Base-by-base conservation (phyloP, 805 yeast species). In the Spathaspora gorwiae region DNA sequence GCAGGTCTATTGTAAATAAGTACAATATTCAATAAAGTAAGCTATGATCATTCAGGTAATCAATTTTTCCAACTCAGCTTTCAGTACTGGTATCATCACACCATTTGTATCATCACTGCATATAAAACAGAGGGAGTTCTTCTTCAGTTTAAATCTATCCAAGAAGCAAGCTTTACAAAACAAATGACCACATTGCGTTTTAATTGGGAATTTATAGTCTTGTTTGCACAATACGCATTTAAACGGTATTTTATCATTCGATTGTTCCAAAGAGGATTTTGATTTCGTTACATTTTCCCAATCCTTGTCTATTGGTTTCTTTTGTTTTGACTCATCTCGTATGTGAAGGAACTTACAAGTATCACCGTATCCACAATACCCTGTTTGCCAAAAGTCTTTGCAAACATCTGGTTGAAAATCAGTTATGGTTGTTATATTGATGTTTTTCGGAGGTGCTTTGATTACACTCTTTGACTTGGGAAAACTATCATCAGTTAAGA, bases 361-460 rank as follows among this genome's bases (percentile, higher is more conserved):
- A 55, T 94, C 99, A 7, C 99, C 99, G 61, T 84, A 94, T 6
- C 97, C 97, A 73, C 99, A 94, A 59, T 81, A 90, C 0, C 99
- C 99, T 0, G 95, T 90, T 53, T 84, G 86, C 47, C 81, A 77
- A 62, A 78, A 94, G 62, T 94, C 98, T 58, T 92, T 94, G 60
- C 99, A 94, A 1, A 94, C 83, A 58, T 94, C 97, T 1, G 95
- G 90, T 60, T 88, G 96, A 58, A 83, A 94, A 58, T 94, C 99
- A 34, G 85, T 75, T 1, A 83, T 69, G 0, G 87, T 82, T 0
- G 90, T 85, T 10, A 83, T 75, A 38, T 79, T 73, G 27, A 90
- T 73, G 46, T 68, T 67, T 9, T 36, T 36, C 4, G 39, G 39
- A 14, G 39, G 39, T 6, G 31, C 29, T 13, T 36, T 36, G 15